A percentile compares a stretch with the other conserved stretches of the same genome.
Evolutionary conservation across 345 rosid genomes (phyloP).

Genomic region (Anacardium occidentale): DNA sequence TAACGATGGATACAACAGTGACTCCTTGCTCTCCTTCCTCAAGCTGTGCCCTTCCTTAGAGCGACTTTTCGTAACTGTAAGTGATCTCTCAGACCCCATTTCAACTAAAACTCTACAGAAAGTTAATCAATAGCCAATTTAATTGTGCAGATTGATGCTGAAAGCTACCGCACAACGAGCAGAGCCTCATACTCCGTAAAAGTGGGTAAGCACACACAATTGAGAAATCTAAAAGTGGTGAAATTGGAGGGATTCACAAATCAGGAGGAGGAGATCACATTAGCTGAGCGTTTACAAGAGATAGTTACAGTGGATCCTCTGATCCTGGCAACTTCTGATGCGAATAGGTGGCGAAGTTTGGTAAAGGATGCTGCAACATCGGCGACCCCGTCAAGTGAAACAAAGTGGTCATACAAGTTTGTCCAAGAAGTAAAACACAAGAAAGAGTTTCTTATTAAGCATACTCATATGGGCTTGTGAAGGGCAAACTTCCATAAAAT

Average conservation of each 20-base stretch:
- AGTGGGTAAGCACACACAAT: constrained; percentile 30
- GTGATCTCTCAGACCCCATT: neutral
- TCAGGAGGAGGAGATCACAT: constrained; percentile 25
- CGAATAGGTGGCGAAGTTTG: constrained; percentile 18
- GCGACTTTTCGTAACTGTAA: constrained; percentile 52
- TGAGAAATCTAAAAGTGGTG: constrained; percentile 35
- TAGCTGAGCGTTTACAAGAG: constrained; percentile 33
- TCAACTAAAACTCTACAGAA: neutral
- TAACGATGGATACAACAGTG: constrained; percentile 30
- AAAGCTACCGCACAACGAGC: constrained; percentile 25
- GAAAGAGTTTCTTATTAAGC: constrained; percentile 22
- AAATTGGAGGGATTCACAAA: constrained; percentile 46
- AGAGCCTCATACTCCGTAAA: constrained; percentile 16
- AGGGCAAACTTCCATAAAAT: neutral
- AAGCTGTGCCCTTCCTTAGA: constrained; percentile 54
- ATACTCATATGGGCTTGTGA: constrained; percentile 28
- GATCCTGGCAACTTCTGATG: constrained; percentile 28
- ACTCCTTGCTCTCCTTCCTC: constrained; percentile 43
- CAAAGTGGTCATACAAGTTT: constrained; percentile 1
- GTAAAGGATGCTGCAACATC: neutral
- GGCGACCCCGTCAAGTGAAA: neutral
- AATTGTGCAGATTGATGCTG: constrained; percentile 47
- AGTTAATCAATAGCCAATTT: neutral
- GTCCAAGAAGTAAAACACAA: constrained; percentile 16
- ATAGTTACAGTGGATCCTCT: constrained; percentile 25